A percentile compares a stretch with the other conserved stretches of the same genome.
phyloP scores from a whole-genome alignment of 2,329 filamentous ascomycete species.

The Monosporascus ibericus region DNA sequence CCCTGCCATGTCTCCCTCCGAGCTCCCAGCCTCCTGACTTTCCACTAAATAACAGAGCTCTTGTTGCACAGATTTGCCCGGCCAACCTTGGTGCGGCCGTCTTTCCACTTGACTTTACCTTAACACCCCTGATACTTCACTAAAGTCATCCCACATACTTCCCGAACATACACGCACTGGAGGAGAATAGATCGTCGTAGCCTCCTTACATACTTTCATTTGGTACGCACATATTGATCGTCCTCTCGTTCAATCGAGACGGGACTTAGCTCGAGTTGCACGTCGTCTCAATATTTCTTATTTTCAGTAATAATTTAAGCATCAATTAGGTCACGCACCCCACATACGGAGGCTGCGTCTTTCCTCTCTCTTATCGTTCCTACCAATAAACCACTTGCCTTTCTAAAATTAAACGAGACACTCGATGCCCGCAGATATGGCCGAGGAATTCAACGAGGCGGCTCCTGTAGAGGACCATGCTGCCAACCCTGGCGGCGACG shows the following conservation, averaged over 20 bases:
- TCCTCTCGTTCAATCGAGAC: neutral
- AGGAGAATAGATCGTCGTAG: too few relatives aligned
- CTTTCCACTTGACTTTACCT: neutral
- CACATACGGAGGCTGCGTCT: too few relatives aligned
- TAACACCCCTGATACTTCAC: neutral
- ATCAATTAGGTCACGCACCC: neutral
- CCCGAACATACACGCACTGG: neutral
- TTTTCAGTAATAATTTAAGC: neutral
- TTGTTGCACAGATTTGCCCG: neutral
- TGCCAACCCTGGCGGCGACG: conserved; percentile 26
- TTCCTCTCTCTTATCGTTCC: neutral
- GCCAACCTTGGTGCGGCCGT: neutral
- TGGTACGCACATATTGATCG: neutral
- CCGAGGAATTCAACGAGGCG: conserved; percentile 23
- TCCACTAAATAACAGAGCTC: neutral
- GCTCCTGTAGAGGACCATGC: conserved; percentile 21
- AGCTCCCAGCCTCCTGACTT: neutral
- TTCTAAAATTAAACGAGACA: neutral
- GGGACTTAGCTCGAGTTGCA: neutral
- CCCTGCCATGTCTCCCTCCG: neutral
- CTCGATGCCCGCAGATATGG: conserved; percentile 11
- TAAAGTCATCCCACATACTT: neutral
- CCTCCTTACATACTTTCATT: neutral
- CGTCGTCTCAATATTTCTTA: neutral
- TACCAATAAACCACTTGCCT: neutral